Percentiles rank a stretch among this genome's conserved stretches.
These are phyloP conservation scores for Euphorbia corollata DNA, from an alignment of 441 rosid species.

Conservation along the genomic window DNA sequence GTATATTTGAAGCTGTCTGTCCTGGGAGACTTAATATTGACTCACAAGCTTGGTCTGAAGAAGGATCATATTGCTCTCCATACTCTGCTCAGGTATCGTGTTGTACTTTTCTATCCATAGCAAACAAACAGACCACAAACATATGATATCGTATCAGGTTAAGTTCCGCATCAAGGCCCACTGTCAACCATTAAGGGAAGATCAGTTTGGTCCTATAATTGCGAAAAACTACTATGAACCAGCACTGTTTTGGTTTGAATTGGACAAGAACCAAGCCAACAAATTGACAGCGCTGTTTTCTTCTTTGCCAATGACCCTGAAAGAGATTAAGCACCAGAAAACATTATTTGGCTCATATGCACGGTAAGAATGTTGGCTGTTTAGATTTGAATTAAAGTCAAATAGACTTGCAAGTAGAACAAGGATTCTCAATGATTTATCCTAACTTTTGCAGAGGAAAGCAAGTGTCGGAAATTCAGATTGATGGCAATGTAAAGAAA, in stretches of 20 bases:
- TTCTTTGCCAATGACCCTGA: slow-evolving; percentile 29
- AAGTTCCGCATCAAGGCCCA: slow-evolving; percentile 39
- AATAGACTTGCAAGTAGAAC: background rate
- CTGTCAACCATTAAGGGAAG: slow-evolving; percentile 63
- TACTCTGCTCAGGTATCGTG: slow-evolving; percentile 70
- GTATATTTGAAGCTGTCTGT: slow-evolving; percentile 73
- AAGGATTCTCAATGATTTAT: background rate
- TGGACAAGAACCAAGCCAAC: slow-evolving; percentile 60
- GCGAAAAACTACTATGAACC: slow-evolving; percentile 45
- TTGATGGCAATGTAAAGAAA: background rate
- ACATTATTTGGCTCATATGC: slow-evolving; percentile 17
- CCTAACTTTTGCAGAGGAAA: slow-evolving; percentile 11
- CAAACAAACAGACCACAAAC: slow-evolving; percentile 14
- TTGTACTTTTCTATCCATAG: background rate
- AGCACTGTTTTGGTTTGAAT: slow-evolving; percentile 65
- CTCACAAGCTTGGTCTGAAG: slow-evolving; percentile 60
- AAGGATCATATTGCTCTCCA: slow-evolving; percentile 44
- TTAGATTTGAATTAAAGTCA: background rate
- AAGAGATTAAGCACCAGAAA: slow-evolving; percentile 26
- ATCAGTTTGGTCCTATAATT: slow-evolving; percentile 50
- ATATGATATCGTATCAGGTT: slow-evolving; percentile 38
- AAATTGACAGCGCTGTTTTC: slow-evolving; percentile 49
- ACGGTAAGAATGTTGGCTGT: slow-evolving; percentile 11
- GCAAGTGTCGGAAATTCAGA: background rate
- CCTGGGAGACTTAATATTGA: slow-evolving; percentile 54